Evolutionary conservation across 2,329 filamentous ascomycete species (phyloP).

Genomic region (Botryotinia calthae): DNA sequence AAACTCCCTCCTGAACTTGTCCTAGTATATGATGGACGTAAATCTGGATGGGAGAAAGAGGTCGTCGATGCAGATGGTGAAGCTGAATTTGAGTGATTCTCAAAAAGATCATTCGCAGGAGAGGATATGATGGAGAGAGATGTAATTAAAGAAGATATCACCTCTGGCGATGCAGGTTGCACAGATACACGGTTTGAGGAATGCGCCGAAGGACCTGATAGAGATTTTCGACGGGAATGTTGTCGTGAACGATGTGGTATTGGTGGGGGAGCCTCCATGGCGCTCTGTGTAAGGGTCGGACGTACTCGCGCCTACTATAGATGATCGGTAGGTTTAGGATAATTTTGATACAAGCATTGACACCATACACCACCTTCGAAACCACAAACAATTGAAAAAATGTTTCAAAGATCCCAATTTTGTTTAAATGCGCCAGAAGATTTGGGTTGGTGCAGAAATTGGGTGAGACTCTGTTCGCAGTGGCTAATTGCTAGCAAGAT

Average conservation of each 20-base stretch:
- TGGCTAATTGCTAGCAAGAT: neutral
- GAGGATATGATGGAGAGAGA: conserved; percentile 66
- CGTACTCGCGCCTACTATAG: conserved; percentile 20
- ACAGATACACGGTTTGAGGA: conserved; percentile 36
- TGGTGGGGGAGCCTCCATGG: conserved; percentile 36
- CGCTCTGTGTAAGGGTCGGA: conserved; percentile 27
- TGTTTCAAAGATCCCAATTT: conserved; percentile 29
- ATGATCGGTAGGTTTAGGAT: conserved; percentile 24
- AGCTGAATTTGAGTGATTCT: conserved; percentile 43
- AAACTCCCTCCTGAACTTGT: conserved; percentile 47
- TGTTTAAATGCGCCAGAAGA: conserved; percentile 4
- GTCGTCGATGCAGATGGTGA: conserved; percentile 42
- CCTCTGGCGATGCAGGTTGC: conserved; percentile 53
- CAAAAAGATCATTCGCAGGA: conserved; percentile 68
- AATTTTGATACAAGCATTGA: conserved; percentile 32
- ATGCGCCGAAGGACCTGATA: conserved; percentile 34
- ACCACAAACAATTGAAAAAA: conserved; percentile 25
- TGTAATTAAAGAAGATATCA: conserved; percentile 69
- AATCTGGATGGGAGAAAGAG: conserved; percentile 27
- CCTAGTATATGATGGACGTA: conserved; percentile 23
- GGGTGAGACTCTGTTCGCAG: neutral
- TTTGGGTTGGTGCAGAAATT: conserved; percentile 1
- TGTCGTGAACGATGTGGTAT: conserved; percentile 34
- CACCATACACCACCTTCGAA: conserved; percentile 23
- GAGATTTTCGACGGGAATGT: conserved; percentile 35